Conservation (phyloP, 139 green algal genomes). For the Tetraselmis chui region DNA sequence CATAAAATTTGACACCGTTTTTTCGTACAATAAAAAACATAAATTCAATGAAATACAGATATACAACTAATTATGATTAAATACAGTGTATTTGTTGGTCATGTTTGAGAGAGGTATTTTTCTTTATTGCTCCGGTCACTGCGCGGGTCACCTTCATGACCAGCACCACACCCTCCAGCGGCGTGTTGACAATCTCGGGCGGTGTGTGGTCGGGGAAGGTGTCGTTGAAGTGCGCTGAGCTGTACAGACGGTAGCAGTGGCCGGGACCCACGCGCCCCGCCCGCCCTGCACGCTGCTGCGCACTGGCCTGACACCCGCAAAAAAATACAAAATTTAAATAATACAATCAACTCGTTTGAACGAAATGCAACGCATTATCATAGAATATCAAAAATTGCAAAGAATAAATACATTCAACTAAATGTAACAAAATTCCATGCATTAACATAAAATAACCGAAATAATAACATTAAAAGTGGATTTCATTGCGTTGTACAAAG, state of each 20-base stretch:
- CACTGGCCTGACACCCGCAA: slow-evolving; percentile 35
- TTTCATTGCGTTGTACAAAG: too few species aligned
- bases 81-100: too few species aligned
- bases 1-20: too few species aligned
- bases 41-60: too few species aligned
- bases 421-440: not conserved
- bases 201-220: slow-evolving; percentile 68
- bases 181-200: slow-evolving; percentile 78
- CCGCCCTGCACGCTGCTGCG: slow-evolving; percentile 80
- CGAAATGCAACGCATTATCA: not conserved
- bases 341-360: slow-evolving; percentile 20
- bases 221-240: slow-evolving; percentile 80
- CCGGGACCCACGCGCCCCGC: slow-evolving; percentile 88
- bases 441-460: too few species aligned
- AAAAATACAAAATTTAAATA: slow-evolving; percentile 11
- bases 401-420: not conserved
- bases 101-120: too few species aligned
- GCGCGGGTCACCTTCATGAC: slow-evolving; percentile 83
- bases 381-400: not conserved
- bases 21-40: too few species aligned
- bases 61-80: too few species aligned
- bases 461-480: too few species aligned
- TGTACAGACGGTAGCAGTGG: slow-evolving; percentile 92
- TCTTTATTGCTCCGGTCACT: too few species aligned
- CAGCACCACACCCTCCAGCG: slow-evolving; percentile 86